Evolutionary conservation across 306 rosid genomes (phyloP).

Genomic region (Cicer bijugum): DNA sequence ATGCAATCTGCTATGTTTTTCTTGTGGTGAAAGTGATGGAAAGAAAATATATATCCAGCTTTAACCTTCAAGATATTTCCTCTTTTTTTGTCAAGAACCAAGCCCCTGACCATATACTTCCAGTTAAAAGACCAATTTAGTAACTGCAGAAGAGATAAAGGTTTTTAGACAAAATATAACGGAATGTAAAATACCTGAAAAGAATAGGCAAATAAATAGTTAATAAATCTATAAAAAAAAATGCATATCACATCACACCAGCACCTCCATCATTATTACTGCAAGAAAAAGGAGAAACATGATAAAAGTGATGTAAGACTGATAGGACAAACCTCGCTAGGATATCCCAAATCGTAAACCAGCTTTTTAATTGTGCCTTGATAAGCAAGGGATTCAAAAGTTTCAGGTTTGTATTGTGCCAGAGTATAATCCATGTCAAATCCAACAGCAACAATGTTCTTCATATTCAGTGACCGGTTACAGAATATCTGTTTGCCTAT

Average conservation of each 20-base stretch:
- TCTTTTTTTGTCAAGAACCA: slow-evolving; percentile 95
- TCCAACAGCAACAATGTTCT: slow-evolving; percentile 89
- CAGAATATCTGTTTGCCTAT: slow-evolving; percentile 88
- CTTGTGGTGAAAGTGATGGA: slow-evolving; percentile 26
- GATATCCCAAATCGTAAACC: slow-evolving; percentile 88
- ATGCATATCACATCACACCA: slow-evolving; percentile 8
- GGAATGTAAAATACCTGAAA: slow-evolving; percentile 15
- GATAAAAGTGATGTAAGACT: slow-evolving; percentile 25
- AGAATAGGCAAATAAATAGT: slow-evolving; percentile 6
- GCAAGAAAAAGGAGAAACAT: slow-evolving; percentile 21
- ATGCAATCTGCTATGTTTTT: slow-evolving; percentile 21
- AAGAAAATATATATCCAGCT: slow-evolving; percentile 26
- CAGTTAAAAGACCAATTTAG: slow-evolving; percentile 84
- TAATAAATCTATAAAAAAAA: slow-evolving; percentile 18
- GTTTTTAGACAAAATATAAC: slow-evolving; percentile 41
- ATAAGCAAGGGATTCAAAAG: slow-evolving; percentile 94
- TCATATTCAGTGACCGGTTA: slow-evolving; percentile 94
- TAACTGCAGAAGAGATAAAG: slow-evolving; percentile 60
- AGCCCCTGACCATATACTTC: slow-evolving; percentile 98
- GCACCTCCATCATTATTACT: slow-evolving; percentile 12
- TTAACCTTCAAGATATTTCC: slow-evolving; percentile 97
- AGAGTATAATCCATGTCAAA: slow-evolving; percentile 99
- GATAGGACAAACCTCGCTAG: slow-evolving; percentile 69
- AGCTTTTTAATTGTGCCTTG: slow-evolving; percentile 88
- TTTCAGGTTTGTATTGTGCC: slow-evolving; percentile 98